Evolutionary conservation across 495 filamentous ascomycete species (phyloP), one percentile per base, ranked within the genome.

Genomic region (Aspergillus affinis): DNA sequence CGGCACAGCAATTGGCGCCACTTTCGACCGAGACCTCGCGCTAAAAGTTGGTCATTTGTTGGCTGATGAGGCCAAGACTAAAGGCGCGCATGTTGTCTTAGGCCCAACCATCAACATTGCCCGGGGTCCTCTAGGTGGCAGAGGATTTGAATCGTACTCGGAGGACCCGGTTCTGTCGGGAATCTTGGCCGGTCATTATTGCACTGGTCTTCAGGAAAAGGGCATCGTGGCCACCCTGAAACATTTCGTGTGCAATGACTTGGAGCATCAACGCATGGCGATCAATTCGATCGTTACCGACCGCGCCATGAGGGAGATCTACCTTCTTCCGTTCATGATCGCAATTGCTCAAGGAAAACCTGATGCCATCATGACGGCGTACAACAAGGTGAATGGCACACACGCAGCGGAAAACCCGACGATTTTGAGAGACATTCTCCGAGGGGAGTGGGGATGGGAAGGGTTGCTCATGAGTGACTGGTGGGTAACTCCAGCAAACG

Each of bases 31-130:
- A 2, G 73, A 78, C 3, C 77, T 91, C 2, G 74, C 87, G 36
- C 69, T 72, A 58, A 61, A 78, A 54, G 72, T 83, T 4, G 88
- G 88, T 21, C 69, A 70, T 41, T 67, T 81, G 0, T 79, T 90
- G 65, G 87, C 79, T 3, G 75, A 80, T n/a, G 86, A 90, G 65
- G 75, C 81, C 15, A 81, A 79, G 49, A 76, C 82, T 3, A 88
- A 88, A 69, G 83, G 86, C 18, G 85, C 84, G 0, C 82, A 86
- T 55, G 82, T 85, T 4, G 74, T 90, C 41, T 74, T 91, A n/a
- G 89, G 86, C 0, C 89, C 89, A 23, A 90, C 88, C 2, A 84
- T 90, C 60, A 90, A 88, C 64, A 87, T 90, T 69, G 86, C 88
- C 55, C 79, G 88, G 36, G 79, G 79, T 2, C 89, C 89, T 0